Conservation (phyloP, 768 basidiomycete genomes). For the Tylopilus sp. region DNA sequence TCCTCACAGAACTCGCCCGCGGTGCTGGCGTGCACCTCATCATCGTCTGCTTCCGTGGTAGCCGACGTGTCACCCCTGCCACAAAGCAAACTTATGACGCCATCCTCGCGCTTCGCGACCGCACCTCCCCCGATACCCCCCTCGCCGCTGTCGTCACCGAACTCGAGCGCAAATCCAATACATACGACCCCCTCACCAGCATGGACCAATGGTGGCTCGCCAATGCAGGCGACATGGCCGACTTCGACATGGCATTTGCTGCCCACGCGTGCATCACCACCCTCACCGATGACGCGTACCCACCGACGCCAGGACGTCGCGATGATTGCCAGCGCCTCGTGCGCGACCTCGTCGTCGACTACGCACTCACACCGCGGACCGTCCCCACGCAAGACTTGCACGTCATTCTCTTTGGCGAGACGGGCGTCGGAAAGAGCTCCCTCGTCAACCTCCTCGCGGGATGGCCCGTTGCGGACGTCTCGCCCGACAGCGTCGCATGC, state of each 20-base stretch:
- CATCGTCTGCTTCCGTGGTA: slow-evolving; percentile 18
- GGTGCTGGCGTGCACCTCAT: slow-evolving; percentile 19
- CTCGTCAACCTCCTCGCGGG: slow-evolving; percentile 37
- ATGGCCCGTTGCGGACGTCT: slow-evolving; percentile 25
- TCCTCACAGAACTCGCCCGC: slow-evolving; percentile 19
- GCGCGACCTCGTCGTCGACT: slow-evolving; percentile 22
- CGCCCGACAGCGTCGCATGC: slow-evolving; percentile 30
- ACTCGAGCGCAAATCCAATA: slow-evolving; percentile 13
- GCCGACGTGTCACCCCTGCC: slow-evolving; percentile 16
- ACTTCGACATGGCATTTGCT: slow-evolving; percentile 9
- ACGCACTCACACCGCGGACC: slow-evolving; percentile 21
- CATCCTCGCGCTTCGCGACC: slow-evolving; percentile 16
- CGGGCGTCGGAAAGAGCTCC: slow-evolving; percentile 35
- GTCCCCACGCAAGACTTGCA: slow-evolving; percentile 21
- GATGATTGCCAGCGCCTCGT: slow-evolving; percentile 23
- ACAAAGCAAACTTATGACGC: slow-evolving; percentile 21
- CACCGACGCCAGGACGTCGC: slow-evolving; percentile 15
- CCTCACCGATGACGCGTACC: slow-evolving; percentile 17
- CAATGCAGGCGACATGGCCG: slow-evolving; percentile 11
- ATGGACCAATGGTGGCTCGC: slow-evolving; percentile 24
- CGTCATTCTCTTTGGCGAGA: slow-evolving; percentile 41
- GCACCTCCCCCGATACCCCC: slow-evolving; percentile 15
- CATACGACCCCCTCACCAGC: slow-evolving; percentile 4
- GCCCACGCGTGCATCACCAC: slow-evolving; percentile 25
- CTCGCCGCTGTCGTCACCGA: slow-evolving; percentile 19